Base-by-base conservation (phyloP, 2,329 filamentous ascomycete genomes). In the Fusarium compactum region DNA sequence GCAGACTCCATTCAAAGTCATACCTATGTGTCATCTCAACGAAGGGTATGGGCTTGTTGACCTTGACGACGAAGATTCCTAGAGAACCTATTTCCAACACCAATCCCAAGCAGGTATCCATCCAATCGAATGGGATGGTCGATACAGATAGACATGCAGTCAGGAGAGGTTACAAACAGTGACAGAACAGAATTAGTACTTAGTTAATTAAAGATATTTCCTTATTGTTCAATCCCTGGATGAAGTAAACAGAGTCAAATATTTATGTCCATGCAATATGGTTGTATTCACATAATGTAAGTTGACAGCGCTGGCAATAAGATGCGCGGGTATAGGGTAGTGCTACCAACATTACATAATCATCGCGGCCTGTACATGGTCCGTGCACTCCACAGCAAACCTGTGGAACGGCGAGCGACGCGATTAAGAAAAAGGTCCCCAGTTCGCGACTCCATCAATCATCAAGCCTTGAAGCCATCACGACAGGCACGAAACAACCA, bases 391-490 rank as follows among this genome's bases (percentile, higher is more conserved):
- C 43, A 60, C 65, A 67, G 68, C 52, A 71, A 69, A 67, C 53
- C 62, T 63, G 67, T 64, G 60, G 56, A 70, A 61, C 57, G 63
- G 58, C 50, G 58, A 76, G 69, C 72, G 73, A 77, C 76, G 76
- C 76, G 73, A 76, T 76, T 73, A 65, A 77, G 75, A 72, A 77
- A 77, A 75, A 71, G 76, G 73, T 69, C 56, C 57, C 69, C 62
- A 66, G 62, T 66, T 76, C 61, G 61, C 74, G 74, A 76, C 74
- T 74, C 73, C 63, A 76, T 76, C 74, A 74, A 76, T 54, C 61
- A 69, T 67, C 58, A 53, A 62, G 59, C 57, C 34, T 58, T 62
- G 58, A 73, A 61, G 53, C 60, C 67, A 76, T 76, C 70, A 69
- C 65, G 64, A 64, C 59, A 44, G 58, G 45, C 58, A 65, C 57